Evolutionary conservation across 305 asterid genomes (phyloP).

Genomic region (Lippia alba): DNA sequence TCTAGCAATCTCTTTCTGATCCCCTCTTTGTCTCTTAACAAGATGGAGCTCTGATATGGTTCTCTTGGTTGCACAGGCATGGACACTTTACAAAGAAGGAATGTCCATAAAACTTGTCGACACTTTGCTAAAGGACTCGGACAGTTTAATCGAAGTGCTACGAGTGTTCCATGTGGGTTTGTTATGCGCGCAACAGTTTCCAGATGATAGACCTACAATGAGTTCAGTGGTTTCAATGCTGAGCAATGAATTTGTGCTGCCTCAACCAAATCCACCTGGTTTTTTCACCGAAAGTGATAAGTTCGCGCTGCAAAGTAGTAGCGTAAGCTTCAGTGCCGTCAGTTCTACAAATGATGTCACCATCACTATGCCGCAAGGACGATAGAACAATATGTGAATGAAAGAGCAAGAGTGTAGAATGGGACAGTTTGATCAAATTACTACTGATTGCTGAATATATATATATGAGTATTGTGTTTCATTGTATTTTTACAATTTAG

Average conservation of each 20-base stretch:
- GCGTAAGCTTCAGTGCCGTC: neutral
- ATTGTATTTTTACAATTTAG: too few species aligned
- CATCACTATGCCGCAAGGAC: neutral
- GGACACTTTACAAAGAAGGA: too few species aligned
- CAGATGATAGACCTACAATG: too few species aligned
- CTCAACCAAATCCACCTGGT: slow-evolving; percentile 34
- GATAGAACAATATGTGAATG: too few species aligned
- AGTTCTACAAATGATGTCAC: slow-evolving; percentile 10
- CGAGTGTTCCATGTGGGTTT: slow-evolving; percentile 34
- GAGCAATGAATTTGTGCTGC: slow-evolving; percentile 27
- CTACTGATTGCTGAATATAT: too few species aligned
- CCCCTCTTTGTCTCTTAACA: neutral
- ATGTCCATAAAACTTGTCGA: slow-evolving; percentile 29
- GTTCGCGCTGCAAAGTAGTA: neutral
- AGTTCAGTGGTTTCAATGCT: slow-evolving; percentile 34
- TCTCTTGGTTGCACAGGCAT: slow-evolving; percentile 18
- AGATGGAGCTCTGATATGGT: neutral
- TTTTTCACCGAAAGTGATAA: slow-evolving; percentile 26
- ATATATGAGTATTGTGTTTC: too few species aligned
- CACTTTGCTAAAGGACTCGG: slow-evolving; percentile 13
- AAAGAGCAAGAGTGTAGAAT: too few species aligned
- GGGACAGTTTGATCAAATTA: too few species aligned
- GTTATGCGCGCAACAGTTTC: slow-evolving; percentile 38
- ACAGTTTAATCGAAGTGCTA: slow-evolving; percentile 2
- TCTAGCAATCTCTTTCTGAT: neutral